Evolutionary conservation across 2,329 filamentous ascomycete genomes (phyloP).

Genomic region (Aspergillus versicolor): DNA sequence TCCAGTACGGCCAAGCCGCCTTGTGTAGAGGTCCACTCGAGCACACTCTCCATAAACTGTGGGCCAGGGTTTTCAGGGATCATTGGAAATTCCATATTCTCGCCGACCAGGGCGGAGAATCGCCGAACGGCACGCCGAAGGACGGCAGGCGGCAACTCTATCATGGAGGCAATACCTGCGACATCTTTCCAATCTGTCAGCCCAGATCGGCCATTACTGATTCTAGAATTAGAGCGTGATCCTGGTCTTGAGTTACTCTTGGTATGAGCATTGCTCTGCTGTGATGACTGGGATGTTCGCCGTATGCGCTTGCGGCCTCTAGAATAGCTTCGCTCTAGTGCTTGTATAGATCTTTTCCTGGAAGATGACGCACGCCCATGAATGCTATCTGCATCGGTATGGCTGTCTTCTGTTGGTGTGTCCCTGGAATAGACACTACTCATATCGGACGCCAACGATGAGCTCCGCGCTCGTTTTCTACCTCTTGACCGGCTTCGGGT

Average conservation of each 20-base stretch:
- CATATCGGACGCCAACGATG: constrained; percentile 9
- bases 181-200: constrained; percentile 83
- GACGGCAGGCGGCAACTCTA: constrained; percentile 65
- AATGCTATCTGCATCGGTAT: neutral
- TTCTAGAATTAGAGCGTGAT: constrained; percentile 2
- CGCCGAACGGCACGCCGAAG: constrained; percentile 69
- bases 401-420: neutral
- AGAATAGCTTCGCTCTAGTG: constrained; percentile 18
- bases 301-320: constrained; percentile 27
- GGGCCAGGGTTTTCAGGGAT: constrained; percentile 5
- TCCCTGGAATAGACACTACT: constrained; percentile 13
- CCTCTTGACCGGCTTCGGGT: constrained; percentile 24
- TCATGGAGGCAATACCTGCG: constrained; percentile 72
- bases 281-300: constrained; percentile 10
- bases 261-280: constrained; percentile 9
- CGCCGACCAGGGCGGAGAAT: constrained; percentile 72
- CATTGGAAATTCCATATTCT: constrained; percentile 63
- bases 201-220: constrained; percentile 11
- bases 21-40: neutral
- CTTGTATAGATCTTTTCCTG: constrained; percentile 10
- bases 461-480: constrained; percentile 23
- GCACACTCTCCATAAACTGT: neutral
- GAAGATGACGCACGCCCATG: neutral
- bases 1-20: constrained; percentile 19
- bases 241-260: constrained; percentile 10